Evolutionary conservation across 2,329 filamentous ascomycete species (phyloP).

Genomic region (Rasamsonia emersonii): DNA sequence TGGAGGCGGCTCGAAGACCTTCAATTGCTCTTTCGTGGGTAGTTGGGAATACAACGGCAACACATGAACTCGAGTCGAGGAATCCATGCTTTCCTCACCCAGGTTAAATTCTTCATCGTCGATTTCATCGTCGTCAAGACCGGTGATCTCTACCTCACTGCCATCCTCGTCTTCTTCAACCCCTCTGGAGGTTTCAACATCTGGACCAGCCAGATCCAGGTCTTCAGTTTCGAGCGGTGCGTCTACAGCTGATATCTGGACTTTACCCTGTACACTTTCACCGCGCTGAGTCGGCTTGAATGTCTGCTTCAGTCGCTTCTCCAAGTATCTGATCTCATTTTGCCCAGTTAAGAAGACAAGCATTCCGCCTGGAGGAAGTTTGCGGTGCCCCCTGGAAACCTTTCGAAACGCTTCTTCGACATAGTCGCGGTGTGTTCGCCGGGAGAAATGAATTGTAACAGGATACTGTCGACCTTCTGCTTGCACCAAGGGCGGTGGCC

Average conservation of each 20-base stretch:
- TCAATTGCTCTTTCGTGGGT: conserved; percentile 81
- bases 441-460: conserved; percentile 81
- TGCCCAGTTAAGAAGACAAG: conserved; percentile 92
- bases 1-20: conserved; percentile 78
- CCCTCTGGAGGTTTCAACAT: conserved; percentile 37
- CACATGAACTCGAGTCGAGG: conserved; percentile 67
- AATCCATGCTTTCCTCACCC: conserved; percentile 49
- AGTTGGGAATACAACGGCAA: conserved; percentile 91
- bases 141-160: conserved; percentile 53
- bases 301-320: conserved; percentile 65
- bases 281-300: conserved; percentile 47
- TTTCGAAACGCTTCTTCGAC: conserved; percentile 85
- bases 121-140: conserved; percentile 49
- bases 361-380: conserved; percentile 82
- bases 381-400: conserved; percentile 76
- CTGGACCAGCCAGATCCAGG: conserved; percentile 63
- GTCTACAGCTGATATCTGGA: conserved; percentile 68
- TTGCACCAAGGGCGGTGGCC: conserved; percentile 72
- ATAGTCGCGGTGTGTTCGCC: conserved; percentile 76
- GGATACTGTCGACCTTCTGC: conserved; percentile 87
- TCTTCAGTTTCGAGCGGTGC: conserved; percentile 78
- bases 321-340: conserved; percentile 79
- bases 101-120: conserved; percentile 63
- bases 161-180: conserved; percentile 48
- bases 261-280: conserved; percentile 52